phyloP scores from a whole-genome alignment of 768 basidiomycete genomes.

The Megacollybia marginata region DNA sequence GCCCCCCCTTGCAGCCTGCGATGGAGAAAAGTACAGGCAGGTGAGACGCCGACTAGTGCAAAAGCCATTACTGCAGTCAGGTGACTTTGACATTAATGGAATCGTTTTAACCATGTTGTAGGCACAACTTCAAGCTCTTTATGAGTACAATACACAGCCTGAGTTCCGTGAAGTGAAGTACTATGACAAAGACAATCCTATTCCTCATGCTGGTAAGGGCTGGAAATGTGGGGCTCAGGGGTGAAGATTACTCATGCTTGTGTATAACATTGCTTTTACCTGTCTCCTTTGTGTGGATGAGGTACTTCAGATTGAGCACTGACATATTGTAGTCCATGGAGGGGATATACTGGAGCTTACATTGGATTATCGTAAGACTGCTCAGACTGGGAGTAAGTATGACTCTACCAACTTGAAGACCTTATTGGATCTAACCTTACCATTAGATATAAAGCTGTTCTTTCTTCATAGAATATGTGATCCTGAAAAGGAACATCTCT shows the following conservation, averaged over 20 bases:
- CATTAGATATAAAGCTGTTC: slow-evolving; percentile 23
- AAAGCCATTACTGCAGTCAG: slow-evolving; percentile 18
- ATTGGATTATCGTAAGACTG: slow-evolving; percentile 19
- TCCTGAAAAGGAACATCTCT: slow-evolving; percentile 21
- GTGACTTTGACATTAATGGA: too few species aligned
- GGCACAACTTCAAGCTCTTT: slow-evolving; percentile 16
- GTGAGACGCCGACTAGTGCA: slow-evolving; percentile 19
- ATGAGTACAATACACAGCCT: slow-evolving; percentile 16
- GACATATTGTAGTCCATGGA: slow-evolving; percentile 14
- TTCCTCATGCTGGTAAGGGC: neutral
- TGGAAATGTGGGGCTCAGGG: slow-evolving; percentile 22
- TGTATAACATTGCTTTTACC: slow-evolving; percentile 25
- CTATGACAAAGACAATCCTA: slow-evolving; percentile 6
- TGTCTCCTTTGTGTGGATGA: slow-evolving; percentile 27
- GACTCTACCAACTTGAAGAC: neutral
- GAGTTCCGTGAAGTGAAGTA: slow-evolving; percentile 12
- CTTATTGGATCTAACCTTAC: neutral
- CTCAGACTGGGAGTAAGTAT: slow-evolving; percentile 21
- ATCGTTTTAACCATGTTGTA: neutral
- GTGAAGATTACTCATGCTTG: slow-evolving; percentile 19
- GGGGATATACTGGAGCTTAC: slow-evolving; percentile 10
- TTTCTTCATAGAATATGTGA: slow-evolving; percentile 14
- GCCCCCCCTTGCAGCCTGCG: too few species aligned
- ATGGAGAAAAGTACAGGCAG: slow-evolving; percentile 17
- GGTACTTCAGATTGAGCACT: slow-evolving; percentile 23